Evolutionary conservation across 352 stramenopile species (phyloP).

Genomic region (Pythium brachiatum): DNA sequence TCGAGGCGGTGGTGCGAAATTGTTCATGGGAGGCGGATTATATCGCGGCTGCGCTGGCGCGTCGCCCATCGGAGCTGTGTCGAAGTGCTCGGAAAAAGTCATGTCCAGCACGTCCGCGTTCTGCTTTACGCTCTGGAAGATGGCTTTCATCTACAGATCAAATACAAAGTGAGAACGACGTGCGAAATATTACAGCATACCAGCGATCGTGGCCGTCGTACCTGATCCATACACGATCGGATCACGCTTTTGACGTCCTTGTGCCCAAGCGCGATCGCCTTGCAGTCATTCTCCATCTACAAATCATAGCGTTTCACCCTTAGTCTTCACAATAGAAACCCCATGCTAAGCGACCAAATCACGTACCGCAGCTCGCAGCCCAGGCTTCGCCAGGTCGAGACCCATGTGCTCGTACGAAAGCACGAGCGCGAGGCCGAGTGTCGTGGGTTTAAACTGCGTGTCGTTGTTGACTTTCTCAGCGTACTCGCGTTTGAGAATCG

Average conservation of each 20-base stretch:
- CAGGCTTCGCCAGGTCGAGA: constrained; percentile 95
- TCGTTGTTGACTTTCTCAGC: constrained; percentile 93
- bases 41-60: neutral
- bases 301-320: constrained; percentile 7
- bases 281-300: constrained; percentile 93
- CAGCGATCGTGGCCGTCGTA: constrained; percentile 13
- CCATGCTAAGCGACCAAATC: neutral
- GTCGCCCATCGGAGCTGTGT: constrained; percentile 2
- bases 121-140: constrained; percentile 66
- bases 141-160: constrained; percentile 60
- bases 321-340: neutral
- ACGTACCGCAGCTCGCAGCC: constrained; percentile 85
- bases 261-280: constrained; percentile 74
- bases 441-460: constrained; percentile 93
- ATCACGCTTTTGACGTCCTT: constrained; percentile 80
- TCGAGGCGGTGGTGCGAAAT: neutral
- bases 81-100: constrained; percentile 91
- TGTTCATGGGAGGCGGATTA: neutral
- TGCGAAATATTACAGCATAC: too few relatives aligned
- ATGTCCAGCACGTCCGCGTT: constrained; percentile 88
- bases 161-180: neutral
- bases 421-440: constrained; percentile 88
- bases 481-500: constrained; percentile 97
- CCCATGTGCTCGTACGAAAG: constrained; percentile 93
- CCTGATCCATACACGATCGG: constrained; percentile 84